Percentiles rank a stretch among this genome's conserved stretches.
Conservation (phyloP, 179 eudicot species). For the Patellifolia procumbens region DNA sequence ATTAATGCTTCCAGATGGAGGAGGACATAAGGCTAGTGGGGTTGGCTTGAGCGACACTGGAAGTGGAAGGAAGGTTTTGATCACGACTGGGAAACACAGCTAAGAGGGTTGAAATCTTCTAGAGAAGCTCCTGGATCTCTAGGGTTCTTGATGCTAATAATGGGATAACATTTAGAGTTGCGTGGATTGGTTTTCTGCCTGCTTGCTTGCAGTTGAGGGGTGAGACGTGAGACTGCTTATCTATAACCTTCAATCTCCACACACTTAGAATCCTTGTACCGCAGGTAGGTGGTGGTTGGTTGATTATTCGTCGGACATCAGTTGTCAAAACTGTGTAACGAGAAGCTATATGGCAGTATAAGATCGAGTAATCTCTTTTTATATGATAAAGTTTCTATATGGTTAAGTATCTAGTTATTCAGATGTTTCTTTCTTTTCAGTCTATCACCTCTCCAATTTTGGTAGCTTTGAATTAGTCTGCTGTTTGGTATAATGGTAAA, state of each 20-base stretch:
- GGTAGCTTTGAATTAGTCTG: not conserved
- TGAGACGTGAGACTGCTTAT: not conserved
- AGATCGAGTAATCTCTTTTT: not conserved
- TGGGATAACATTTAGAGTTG: not conserved
- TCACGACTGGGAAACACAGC: not conserved
- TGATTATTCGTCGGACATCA: not conserved
- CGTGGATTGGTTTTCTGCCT: not conserved
- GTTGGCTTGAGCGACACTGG: no score
- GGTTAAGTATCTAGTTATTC: not conserved
- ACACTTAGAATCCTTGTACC: not conserved
- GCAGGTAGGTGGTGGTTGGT: not conserved
- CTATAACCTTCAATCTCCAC: not conserved
- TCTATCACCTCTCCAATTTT: not conserved
- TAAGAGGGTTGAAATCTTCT: not conserved
- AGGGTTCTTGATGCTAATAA: not conserved
- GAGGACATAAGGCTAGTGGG: no score
- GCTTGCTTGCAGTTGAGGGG: not conserved
- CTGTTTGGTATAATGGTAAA: not conserved
- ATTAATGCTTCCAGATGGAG: no score
- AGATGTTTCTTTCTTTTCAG: not conserved
- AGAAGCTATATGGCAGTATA: not conserved
- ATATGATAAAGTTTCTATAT: not conserved
- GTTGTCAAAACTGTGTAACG: not conserved
- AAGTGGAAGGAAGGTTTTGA: no score
- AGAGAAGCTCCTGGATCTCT: not conserved